Evolutionary conservation across 306 rosid genomes (phyloP).

Genomic region (Cercis canadensis): DNA sequence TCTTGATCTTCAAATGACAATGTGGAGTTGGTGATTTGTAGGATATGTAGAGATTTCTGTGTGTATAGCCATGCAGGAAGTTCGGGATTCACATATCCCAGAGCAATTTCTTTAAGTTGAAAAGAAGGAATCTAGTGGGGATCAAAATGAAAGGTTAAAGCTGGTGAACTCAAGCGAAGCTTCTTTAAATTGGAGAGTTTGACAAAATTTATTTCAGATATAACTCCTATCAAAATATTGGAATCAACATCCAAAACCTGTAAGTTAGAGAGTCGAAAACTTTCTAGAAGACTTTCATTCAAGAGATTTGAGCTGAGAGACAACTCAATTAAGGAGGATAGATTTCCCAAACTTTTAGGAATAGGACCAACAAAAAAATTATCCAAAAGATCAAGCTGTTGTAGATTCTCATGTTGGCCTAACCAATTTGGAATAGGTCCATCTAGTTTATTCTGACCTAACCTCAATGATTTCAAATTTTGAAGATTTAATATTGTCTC

Average conservation of each 20-base stretch:
- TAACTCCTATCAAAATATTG: neutral
- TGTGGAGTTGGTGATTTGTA: neutral
- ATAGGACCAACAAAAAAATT: no score
- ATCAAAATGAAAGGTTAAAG: slow-evolving; percentile 21
- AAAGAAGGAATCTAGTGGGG: slow-evolving; percentile 34
- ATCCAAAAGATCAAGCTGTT: no score
- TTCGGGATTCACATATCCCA: slow-evolving; percentile 20
- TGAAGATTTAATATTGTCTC: no score
- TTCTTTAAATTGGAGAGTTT: slow-evolving; percentile 11
- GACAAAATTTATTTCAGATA: slow-evolving; percentile 20
- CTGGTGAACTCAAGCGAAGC: neutral
- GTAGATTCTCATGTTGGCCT: no score
- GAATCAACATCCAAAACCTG: neutral
- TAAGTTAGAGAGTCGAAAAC: slow-evolving; percentile 15
- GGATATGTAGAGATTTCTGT: neutral
- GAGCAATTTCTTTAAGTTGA: neutral
- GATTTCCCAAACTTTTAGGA: no score
- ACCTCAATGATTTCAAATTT: no score
- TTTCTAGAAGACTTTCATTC: no score
- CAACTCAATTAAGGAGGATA: no score
- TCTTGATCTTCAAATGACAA: slow-evolving; percentile 2
- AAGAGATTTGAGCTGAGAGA: no score
- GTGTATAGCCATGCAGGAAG: slow-evolving; percentile 40
- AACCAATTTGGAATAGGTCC: no score
- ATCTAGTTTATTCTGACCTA: no score